Evolutionary conservation across 805 yeast genomes (phyloP), one percentile per base, ranked within the genome.

Genomic region (Candida tammaniensis): DNA sequence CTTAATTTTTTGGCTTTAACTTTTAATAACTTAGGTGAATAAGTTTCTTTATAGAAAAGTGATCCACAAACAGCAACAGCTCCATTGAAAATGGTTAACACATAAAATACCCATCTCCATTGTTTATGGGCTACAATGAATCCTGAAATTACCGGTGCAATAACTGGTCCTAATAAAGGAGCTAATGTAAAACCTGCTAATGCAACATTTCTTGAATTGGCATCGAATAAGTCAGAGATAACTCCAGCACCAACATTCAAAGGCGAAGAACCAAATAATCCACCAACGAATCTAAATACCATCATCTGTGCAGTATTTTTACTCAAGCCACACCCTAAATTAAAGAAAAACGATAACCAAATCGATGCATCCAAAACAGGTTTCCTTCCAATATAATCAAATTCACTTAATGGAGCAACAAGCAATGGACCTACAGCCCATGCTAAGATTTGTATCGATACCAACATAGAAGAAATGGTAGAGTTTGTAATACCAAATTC

Each of bases 41-140:
- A 81, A 0, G 86, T 76, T 49, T 80, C 87, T 35, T 61, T 60
- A 46, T 70, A 75, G 25, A 72, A 58, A 3, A 72, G 4, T 72
- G 82, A 41, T 66, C 74, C 44, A 64, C 43, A 4, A 51, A 57
- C 10, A 62, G 72, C 51, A 61, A 62, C 37, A 55, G 57, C 40
- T 3, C 80, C 85, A 43, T 80, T 72, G 44, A 78, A 57, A n/a
- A 83, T 77, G 14, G 81, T 59, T 32, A 76, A 55, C 12, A 74
- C 64, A 68, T 76, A 76, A 47, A 80, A 76, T 30, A 71, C 74
- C 93, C 93, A 85, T 53, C 82, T 70, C 79, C 85, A 83, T 25
- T 60, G 49, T 15, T 60, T 50, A 28, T 68, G 52, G 24, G 76
- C 65, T 14, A 74, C 78, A 16, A 78, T 61, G 47, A 69, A 81